phyloP scores from a whole-genome alignment of 331 rosid species.

The Phaseolus coccineus region DNA sequence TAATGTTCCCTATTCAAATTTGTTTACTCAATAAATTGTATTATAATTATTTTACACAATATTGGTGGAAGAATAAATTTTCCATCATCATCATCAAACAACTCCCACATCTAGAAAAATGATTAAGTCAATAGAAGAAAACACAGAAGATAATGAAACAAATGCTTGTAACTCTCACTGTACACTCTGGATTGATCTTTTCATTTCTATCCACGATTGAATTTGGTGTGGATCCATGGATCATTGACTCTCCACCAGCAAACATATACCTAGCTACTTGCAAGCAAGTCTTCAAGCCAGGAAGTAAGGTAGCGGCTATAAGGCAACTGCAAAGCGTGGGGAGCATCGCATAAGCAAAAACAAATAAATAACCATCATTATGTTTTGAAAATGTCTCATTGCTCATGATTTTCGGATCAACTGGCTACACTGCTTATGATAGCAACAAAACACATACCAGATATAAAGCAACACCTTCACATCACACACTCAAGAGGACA shows the following conservation, averaged over 20 bases:
- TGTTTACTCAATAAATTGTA: not conserved
- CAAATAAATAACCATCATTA: not conserved
- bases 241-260: constrained; percentile 51
- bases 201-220: constrained; percentile 50
- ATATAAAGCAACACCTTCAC: not conserved
- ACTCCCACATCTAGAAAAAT: not conserved
- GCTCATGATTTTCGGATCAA: not conserved
- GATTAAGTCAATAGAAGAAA: not conserved
- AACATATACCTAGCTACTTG: constrained; percentile 82
- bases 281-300: constrained; percentile 81
- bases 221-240: constrained; percentile 46
- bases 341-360: constrained; percentile 26
- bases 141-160: constrained; percentile 23
- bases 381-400: not conserved
- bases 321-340: constrained; percentile 76
- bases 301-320: constrained; percentile 79
- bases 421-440: not conserved
- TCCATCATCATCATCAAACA: constrained; percentile 9
- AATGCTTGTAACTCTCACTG: constrained; percentile 54
- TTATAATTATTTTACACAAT: not conserved
- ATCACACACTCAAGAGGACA: not conserved
- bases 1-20: not conserved
- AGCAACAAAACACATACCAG: not conserved
- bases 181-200: constrained; percentile 44
- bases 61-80: not conserved